Evolutionary conservation across 306 rosid genomes (phyloP).

Genomic region (Carpinus viminea): DNA sequence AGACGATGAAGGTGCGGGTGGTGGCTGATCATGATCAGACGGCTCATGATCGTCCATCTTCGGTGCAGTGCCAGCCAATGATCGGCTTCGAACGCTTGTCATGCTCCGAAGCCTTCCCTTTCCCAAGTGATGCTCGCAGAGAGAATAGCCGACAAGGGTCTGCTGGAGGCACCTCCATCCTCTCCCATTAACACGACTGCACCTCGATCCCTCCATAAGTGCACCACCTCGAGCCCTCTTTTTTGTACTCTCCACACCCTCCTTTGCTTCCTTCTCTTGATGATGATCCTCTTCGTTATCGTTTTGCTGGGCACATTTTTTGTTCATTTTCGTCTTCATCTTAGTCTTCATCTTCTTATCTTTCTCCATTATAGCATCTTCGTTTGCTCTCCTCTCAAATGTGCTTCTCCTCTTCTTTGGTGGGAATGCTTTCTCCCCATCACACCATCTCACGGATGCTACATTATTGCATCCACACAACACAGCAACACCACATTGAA

Average conservation of each 20-base stretch:
- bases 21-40: neutral
- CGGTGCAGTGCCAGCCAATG: conserved; percentile 22
- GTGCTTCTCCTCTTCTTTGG: conserved; percentile 71
- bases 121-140: conserved; percentile 96
- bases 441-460: conserved; percentile 55
- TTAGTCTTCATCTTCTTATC: conserved; percentile 33
- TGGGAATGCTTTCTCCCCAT: conserved; percentile 73
- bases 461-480: neutral
- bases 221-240: conserved; percentile 51
- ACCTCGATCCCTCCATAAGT: conserved; percentile 93
- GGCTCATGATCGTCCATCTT: neutral
- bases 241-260: conserved; percentile 16
- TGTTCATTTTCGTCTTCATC: conserved; percentile 58
- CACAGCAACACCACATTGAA: conserved; percentile 6
- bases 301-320: conserved; percentile 39
- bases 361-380: conserved; percentile 16
- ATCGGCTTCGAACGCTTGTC: conserved; percentile 69
- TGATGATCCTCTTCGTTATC: conserved; percentile 9
- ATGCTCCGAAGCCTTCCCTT: conserved; percentile 89
- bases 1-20: conserved; percentile 16
- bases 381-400: conserved; percentile 26
- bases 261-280: conserved; percentile 8
- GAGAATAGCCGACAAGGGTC: conserved; percentile 94
- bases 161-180: conserved; percentile 97
- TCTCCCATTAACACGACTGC: conserved; percentile 98